Percentiles rank a stretch among this genome's conserved stretches.
Evolutionary conservation across 345 rosid species (phyloP).

Genomic region (Ceriops tagal): DNA sequence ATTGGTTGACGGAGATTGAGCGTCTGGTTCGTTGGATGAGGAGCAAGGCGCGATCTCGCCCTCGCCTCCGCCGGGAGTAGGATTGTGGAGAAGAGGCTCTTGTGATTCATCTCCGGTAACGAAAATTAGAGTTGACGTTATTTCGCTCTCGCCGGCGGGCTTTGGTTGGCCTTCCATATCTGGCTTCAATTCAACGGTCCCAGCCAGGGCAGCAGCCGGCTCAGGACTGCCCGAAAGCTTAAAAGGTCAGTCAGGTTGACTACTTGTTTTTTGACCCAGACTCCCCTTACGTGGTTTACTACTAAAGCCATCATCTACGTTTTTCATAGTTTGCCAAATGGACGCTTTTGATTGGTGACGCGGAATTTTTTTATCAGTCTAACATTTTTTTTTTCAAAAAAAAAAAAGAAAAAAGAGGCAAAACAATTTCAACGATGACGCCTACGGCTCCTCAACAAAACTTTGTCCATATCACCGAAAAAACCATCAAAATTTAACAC

Average conservation of each 20-base stretch:
- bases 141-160: not conserved
- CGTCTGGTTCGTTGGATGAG: slow-evolving; percentile 15
- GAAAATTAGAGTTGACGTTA: slow-evolving; percentile 15
- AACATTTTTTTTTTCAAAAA: too few relatives aligned
- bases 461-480: slow-evolving; percentile 77
- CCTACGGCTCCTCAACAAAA: slow-evolving; percentile 76
- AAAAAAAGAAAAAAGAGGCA: too few relatives aligned
- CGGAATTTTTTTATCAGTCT: too few relatives aligned
- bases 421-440: slow-evolving; percentile 33
- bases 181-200: not conserved
- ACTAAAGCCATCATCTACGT: too few relatives aligned
- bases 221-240: too few relatives aligned
- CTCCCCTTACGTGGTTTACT: too few relatives aligned
- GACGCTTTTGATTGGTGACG: too few relatives aligned
- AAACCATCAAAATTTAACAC: slow-evolving; percentile 55
- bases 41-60: slow-evolving; percentile 19
- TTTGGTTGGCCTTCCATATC: not conserved
- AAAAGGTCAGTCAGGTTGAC: too few relatives aligned
- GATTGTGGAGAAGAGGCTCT: slow-evolving; percentile 23
- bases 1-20: slow-evolving; percentile 9
- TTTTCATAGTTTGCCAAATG: too few relatives aligned
- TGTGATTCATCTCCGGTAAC: slow-evolving; percentile 17
- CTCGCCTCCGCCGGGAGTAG: slow-evolving; percentile 1
- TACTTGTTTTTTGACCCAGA: too few relatives aligned
- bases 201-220: too few relatives aligned